phyloP scores from a whole-genome alignment of 257 asterid genomes.

The Apocynum venetum region DNA sequence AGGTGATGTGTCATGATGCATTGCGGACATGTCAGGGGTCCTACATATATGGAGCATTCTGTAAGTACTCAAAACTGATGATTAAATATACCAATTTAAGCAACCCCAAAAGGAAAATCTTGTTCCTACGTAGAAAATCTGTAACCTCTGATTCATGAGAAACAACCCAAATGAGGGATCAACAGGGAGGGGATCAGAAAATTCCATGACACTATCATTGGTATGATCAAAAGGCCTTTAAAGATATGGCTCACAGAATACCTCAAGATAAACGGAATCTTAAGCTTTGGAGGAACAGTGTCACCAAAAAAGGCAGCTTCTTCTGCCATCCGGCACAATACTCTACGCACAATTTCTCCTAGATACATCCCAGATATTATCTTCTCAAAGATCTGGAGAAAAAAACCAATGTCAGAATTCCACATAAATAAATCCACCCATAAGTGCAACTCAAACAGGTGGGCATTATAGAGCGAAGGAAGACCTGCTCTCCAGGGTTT shows the following conservation, averaged over 20 bases:
- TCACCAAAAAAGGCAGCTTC: constrained; percentile 83
- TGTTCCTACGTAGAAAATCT: too few relatives aligned
- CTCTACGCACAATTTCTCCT: constrained; percentile 91
- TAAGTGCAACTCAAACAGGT: constrained; percentile 1
- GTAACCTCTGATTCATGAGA: too few relatives aligned
- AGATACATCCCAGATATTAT: constrained; percentile 88
- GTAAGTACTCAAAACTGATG: constrained; percentile 12
- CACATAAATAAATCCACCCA: background rate
- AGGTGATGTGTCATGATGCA: constrained; percentile 78
- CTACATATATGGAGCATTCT: constrained; percentile 33
- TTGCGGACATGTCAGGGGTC: constrained; percentile 74
- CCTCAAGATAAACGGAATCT: constrained; percentile 75
- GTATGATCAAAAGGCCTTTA: background rate
- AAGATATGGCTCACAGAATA: constrained; percentile 8
- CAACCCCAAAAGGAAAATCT: background rate
- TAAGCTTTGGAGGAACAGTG: constrained; percentile 58
- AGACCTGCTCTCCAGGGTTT: constrained; percentile 95
- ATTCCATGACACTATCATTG: background rate
- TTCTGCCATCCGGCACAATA: constrained; percentile 71
- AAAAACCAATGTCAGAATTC: constrained; percentile 14
- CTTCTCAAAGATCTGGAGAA: constrained; percentile 81
- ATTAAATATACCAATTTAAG: background rate
- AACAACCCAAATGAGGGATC: background rate
- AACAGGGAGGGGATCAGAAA: too few relatives aligned
- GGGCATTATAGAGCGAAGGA: background rate